A percentile compares a stretch with the other conserved stretches of the same genome.
Conservation (phyloP, 129 eudicot species). For the Kitagawia praeruptora region DNA sequence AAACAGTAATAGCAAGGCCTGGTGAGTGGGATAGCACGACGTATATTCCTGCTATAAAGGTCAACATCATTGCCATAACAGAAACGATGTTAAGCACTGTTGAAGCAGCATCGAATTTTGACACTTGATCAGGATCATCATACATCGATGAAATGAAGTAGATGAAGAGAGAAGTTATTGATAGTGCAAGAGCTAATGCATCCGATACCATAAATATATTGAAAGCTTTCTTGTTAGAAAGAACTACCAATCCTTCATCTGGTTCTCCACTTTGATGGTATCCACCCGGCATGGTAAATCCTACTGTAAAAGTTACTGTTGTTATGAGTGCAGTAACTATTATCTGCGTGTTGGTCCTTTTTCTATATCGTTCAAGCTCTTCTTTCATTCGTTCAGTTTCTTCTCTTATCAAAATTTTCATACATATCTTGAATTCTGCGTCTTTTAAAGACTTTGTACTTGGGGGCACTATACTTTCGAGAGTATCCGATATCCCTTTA, state of each 20-base stretch:
- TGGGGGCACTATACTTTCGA: not conserved
- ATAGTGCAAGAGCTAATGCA: not conserved
- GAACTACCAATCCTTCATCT: not conserved
- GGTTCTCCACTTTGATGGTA: not conserved
- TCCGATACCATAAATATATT: not conserved
- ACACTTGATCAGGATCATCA: not conserved
- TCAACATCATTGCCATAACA: not conserved
- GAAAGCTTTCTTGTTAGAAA: not conserved
- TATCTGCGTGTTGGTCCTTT: not conserved
- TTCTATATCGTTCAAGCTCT: not conserved
- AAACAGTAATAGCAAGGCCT: not conserved
- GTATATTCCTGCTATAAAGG: constrained; percentile 1
- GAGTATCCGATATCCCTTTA: not conserved
- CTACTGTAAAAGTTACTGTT: not conserved
- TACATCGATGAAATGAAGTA: not conserved
- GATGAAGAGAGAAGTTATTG: not conserved
- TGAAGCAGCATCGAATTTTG: not conserved
- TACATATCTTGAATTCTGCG: not conserved
- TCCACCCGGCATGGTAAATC: not conserved
- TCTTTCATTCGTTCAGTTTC: not conserved
- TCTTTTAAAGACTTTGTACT: not conserved
- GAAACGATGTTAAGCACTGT: not conserved
- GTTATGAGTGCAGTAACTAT: not conserved
- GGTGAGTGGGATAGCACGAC: not conserved
- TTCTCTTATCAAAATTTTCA: not conserved